These are phyloP conservation scores for Flagelloscypha sp. DNA, from an alignment of 768 basidiomycete species.

Conservation along the genomic window DNA sequence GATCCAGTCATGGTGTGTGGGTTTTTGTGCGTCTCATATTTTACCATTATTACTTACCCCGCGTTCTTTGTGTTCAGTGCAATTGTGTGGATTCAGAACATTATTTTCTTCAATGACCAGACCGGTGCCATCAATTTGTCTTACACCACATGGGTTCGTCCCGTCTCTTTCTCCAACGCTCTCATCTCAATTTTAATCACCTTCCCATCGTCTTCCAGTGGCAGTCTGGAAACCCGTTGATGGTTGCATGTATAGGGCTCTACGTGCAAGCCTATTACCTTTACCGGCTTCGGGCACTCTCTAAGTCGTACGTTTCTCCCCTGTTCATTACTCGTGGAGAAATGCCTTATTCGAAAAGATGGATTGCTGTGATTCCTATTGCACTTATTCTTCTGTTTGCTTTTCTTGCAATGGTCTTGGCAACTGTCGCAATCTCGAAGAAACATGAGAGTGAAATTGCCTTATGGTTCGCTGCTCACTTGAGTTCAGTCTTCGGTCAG, in stretches of 20 bases:
- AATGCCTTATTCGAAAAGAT: conserved; percentile 17
- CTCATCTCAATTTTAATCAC: too few species aligned
- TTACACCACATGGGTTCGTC: conserved; percentile 25
- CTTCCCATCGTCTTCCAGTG: too few species aligned
- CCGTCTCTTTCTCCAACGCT: too few species aligned
- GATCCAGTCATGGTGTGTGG: conserved; percentile 23
- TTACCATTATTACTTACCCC: background rate
- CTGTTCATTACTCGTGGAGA: too few species aligned
- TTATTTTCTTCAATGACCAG: conserved; percentile 20
- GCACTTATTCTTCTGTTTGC: conserved; percentile 18
- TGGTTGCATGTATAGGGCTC: conserved; percentile 5
- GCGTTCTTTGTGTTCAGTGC: conserved; percentile 12
- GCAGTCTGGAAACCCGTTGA: conserved; percentile 5
- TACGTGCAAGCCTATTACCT: conserved; percentile 6
- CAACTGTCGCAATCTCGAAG: conserved; percentile 5
- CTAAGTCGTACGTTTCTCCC: too few species aligned
- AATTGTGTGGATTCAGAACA: conserved; percentile 22
- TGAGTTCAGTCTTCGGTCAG: conserved; percentile 20
- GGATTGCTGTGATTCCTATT: conserved; percentile 17
- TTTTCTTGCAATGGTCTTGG: conserved; percentile 18
- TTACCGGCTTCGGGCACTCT: conserved; percentile 6
- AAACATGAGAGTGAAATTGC: too few species aligned
- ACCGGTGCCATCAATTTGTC: conserved; percentile 20
- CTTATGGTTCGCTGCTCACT: conserved; percentile 22
- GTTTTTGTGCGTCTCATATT: too few species aligned